Evolutionary conservation across 306 rosid genomes (phyloP).

Genomic region (Cicer chorassanicum): DNA sequence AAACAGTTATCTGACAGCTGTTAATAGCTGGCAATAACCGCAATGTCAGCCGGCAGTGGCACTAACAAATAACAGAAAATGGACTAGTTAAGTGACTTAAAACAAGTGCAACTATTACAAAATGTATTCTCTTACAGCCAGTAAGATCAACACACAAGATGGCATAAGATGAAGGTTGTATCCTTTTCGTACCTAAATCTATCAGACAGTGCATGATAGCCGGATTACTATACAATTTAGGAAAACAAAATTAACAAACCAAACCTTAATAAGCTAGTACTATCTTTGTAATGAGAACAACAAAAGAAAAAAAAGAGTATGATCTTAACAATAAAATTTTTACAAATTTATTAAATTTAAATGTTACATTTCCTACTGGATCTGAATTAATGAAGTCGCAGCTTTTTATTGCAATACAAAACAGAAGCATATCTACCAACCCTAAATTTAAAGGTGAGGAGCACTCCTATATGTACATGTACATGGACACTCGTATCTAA

Average conservation of each 20-base stretch:
- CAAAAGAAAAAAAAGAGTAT: background rate
- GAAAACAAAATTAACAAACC: constrained; percentile 1
- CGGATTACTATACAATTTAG: constrained; percentile 15
- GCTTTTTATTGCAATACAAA: constrained; percentile 7
- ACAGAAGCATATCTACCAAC: background rate
- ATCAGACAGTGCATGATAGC: constrained; percentile 14
- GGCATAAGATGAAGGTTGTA: constrained; percentile 32
- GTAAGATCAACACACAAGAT: constrained; percentile 44
- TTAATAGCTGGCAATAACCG: background rate
- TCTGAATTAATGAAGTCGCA: constrained; percentile 12
- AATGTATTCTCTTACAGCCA: constrained; percentile 23
- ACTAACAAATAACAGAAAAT: background rate
- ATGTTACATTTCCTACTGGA: constrained; percentile 25
- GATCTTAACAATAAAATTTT: background rate
- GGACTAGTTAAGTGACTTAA: background rate
- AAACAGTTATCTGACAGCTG: constrained; percentile 4
- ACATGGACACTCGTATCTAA: background rate
- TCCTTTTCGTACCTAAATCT: constrained; percentile 35
- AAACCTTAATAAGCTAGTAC: constrained; percentile 6
- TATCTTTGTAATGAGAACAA: background rate
- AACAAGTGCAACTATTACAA: background rate
- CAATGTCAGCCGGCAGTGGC: background rate
- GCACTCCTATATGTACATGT: too few relatives aligned
- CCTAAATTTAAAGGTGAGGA: constrained; percentile 8
- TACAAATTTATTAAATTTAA: background rate